Evolutionary conservation across 345 rosid species (phyloP).

Genomic region (Acer yangbiense): DNA sequence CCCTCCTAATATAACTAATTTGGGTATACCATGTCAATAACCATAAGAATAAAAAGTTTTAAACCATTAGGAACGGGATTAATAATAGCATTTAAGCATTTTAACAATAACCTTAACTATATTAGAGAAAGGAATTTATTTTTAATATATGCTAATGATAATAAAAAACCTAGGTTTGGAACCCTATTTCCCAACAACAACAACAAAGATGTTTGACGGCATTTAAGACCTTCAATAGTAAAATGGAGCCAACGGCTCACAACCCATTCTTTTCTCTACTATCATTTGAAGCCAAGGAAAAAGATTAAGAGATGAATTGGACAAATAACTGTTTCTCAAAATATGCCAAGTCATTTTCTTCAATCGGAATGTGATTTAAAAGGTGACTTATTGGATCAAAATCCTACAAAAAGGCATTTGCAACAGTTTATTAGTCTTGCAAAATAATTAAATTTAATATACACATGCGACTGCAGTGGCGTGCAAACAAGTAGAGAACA

Average conservation of each 20-base stretch:
- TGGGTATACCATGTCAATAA: neutral
- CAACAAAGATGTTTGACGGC: neutral
- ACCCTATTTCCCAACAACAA: neutral
- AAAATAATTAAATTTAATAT: slow-evolving; percentile 14
- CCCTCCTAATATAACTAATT: neutral
- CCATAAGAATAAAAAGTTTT: neutral
- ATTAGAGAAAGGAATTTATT: neutral
- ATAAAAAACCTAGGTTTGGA: neutral
- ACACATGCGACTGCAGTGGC: neutral
- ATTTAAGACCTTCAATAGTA: neutral
- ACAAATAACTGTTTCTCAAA: slow-evolving; percentile 84
- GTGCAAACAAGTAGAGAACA: neutral
- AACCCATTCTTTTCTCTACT: neutral
- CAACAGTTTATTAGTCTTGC: neutral
- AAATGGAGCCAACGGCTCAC: neutral
- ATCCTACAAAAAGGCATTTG: slow-evolving; percentile 49
- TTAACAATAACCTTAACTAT: neutral
- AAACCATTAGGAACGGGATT: neutral
- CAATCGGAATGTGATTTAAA: slow-evolving; percentile 73
- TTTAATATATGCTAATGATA: neutral
- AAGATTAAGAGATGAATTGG: neutral
- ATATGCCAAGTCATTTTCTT: slow-evolving; percentile 62
- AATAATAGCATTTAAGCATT: neutral
- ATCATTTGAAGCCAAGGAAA: neutral
- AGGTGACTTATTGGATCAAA: slow-evolving; percentile 88